A percentile compares a stretch with the other conserved stretches of the same genome.
phyloP scores from a whole-genome alignment of 2,329 filamentous ascomycete species.

The Colletotrichum sojae region DNA sequence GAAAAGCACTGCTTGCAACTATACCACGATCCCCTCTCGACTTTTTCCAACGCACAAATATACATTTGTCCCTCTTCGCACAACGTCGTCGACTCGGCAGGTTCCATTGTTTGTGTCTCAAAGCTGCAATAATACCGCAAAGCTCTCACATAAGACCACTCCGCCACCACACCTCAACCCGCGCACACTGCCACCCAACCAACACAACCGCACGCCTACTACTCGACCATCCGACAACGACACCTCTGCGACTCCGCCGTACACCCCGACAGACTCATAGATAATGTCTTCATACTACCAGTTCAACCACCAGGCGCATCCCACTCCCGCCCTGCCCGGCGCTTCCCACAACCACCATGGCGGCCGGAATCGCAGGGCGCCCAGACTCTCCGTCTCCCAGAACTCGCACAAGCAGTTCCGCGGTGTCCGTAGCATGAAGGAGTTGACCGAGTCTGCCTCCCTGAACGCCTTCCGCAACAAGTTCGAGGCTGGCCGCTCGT shows the following conservation, averaged over 20 bases:
- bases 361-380: conserved; percentile 87
- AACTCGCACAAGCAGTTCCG: conserved; percentile 90
- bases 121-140: conserved; percentile 39
- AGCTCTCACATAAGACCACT: conserved; percentile 36
- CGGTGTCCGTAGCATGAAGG: conserved; percentile 87
- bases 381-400: conserved; percentile 84
- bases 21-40: conserved; percentile 7
- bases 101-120: conserved; percentile 41
- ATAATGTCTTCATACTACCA: conserved; percentile 77
- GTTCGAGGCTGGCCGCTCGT: conserved; percentile 92
- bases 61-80: conserved; percentile 7
- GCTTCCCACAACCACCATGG: conserved; percentile 84
- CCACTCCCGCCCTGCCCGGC: conserved; percentile 67
- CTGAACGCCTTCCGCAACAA: conserved; percentile 85
- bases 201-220: conserved; percentile 19
- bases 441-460: conserved; percentile 83
- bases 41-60: conserved; percentile 12
- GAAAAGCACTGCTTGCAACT: conserved; percentile 15
- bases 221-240: conserved; percentile 17
- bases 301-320: conserved; percentile 70
- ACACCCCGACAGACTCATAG: conserved; percentile 28
- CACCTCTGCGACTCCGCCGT: conserved; percentile 12
- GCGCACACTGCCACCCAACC: conserved; percentile 29
- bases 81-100: conserved; percentile 37
- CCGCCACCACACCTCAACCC: conserved; percentile 24